Percentiles rank a stretch among this genome's conserved stretches.
phyloP scores from a whole-genome alignment of 495 filamentous ascomycete genomes.

The Aspergillus cristatus region DNA sequence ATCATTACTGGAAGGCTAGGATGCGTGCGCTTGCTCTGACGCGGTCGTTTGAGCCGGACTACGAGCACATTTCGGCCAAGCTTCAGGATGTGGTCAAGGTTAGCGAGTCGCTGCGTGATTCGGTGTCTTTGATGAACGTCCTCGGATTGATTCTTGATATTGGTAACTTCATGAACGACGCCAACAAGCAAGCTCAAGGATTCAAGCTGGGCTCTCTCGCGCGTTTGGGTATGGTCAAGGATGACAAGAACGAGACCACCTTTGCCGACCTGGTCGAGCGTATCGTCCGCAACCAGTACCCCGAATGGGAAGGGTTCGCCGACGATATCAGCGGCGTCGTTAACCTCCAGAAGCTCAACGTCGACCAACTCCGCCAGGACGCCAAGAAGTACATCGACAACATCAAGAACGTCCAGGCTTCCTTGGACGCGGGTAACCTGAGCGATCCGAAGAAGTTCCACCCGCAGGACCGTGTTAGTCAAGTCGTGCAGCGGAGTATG shows the following conservation, averaged over 20 bases:
- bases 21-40: conserved; percentile 87
- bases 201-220: conserved; percentile 97
- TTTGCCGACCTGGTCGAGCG: conserved; percentile 96
- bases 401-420: conserved; percentile 84
- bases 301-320: conserved; percentile 84
- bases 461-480: conserved; percentile 87
- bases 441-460: conserved; percentile 97
- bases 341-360: conserved; percentile 82
- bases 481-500: conserved; percentile 87
- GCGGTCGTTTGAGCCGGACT: conserved; percentile 76
- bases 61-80: conserved; percentile 79
- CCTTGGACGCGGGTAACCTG: conserved; percentile 86
- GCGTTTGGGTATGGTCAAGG: conserved; percentile 93
- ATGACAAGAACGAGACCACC: conserved; percentile 95
- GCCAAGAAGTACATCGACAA: conserved; percentile 94
- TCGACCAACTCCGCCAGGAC: conserved; percentile 82
- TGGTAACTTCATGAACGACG: conserved; percentile 99
- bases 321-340: conserved; percentile 80
- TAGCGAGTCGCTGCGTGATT: conserved; percentile 82
- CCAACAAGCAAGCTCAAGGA: conserved; percentile 93
- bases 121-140: conserved; percentile 88
- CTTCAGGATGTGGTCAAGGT: conserved; percentile 74
- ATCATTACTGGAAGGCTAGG: conserved; percentile 97
- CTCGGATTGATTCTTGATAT: conserved; percentile 94
- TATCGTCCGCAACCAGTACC: conserved; percentile 91